Conservation (phyloP, 2,329 filamentous ascomycete genomes). For the Epichloe gansuensis region DNA sequence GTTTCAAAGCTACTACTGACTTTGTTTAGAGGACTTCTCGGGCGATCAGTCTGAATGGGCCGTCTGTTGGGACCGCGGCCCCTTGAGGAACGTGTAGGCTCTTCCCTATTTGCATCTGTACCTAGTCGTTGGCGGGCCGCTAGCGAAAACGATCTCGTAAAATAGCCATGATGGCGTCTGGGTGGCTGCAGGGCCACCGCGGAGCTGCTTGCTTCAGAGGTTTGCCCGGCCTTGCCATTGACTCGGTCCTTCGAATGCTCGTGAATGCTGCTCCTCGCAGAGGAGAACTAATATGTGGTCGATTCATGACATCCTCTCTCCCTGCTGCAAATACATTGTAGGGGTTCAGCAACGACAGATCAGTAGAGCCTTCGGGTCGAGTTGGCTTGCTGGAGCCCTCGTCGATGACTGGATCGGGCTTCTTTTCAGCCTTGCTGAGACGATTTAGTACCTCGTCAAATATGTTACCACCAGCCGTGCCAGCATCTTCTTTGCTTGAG, state of each 20-base stretch:
- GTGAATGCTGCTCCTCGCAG: slow-evolving; percentile 11
- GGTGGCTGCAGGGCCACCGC: neutral
- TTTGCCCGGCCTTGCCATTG: neutral
- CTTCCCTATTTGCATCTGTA: neutral
- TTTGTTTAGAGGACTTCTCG: neutral
- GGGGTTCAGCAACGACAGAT: slow-evolving; percentile 12
- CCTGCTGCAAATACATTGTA: slow-evolving; percentile 13
- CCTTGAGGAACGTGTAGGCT: neutral
- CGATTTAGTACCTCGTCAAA: slow-evolving; percentile 7
- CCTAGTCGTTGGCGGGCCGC: neutral
- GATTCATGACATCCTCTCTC: slow-evolving; percentile 8
- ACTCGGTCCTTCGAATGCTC: neutral
- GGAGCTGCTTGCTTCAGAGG: neutral
- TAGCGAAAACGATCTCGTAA: slow-evolving; percentile 5
- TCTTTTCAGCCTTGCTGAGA: neutral
- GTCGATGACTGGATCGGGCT: neutral
- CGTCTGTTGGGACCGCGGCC: neutral
- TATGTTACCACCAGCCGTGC: neutral
- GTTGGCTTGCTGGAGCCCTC: neutral
- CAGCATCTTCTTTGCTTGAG: neutral
- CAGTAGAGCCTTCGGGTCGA: neutral
- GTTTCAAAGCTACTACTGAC: neutral
- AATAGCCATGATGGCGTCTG: slow-evolving; percentile 1
- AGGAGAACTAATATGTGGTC: slow-evolving; percentile 17
- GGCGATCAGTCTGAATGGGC: too few relatives aligned